Conservation (phyloP, 306 rosid genomes). For the Fagus sylvatica region DNA sequence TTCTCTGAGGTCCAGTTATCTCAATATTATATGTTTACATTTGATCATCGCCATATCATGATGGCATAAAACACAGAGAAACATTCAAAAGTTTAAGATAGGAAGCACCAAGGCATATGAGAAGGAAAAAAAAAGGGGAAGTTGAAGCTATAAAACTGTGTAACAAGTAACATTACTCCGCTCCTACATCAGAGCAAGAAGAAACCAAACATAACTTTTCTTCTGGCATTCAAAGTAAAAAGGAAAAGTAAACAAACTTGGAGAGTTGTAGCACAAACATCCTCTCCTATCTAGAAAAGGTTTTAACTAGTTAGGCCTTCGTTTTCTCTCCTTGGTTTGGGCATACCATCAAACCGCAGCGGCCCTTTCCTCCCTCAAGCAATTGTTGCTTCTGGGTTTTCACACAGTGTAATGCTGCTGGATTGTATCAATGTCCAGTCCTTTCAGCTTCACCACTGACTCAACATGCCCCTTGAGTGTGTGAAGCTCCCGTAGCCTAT, state of each 20-base stretch:
- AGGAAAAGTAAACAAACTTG: conserved; percentile 27
- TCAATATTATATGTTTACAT: conserved; percentile 21
- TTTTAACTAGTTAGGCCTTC: conserved; percentile 34
- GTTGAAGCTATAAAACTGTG: conserved; percentile 24
- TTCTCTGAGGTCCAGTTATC: conserved; percentile 24
- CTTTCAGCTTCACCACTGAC: conserved; percentile 97
- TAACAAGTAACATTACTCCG: conserved; percentile 23
- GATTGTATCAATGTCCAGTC: conserved; percentile 85
- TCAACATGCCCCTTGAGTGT: conserved; percentile 98
- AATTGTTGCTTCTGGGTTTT: conserved; percentile 20
- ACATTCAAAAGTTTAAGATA: conserved; percentile 13
- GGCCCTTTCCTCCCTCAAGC: conserved; percentile 27
- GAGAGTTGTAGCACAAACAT: conserved; percentile 41
- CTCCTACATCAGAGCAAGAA: conserved; percentile 34
- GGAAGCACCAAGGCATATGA: conserved; percentile 12
- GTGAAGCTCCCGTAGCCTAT: conserved; percentile 91
- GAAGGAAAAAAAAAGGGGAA: conserved; percentile 8
- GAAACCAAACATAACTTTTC: conserved; percentile 37
- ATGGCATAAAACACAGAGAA: conserved; percentile 23
- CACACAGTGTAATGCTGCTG: conserved; percentile 98
- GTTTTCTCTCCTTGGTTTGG: conserved; percentile 24
- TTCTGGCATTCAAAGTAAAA: conserved; percentile 35
- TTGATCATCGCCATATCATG: conserved; percentile 15
- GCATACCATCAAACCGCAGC: conserved; percentile 19
- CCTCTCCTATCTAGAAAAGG: conserved; percentile 35